Conservation (phyloP, 805 yeast species). For the Hanseniaspora nectarophila region DNA sequence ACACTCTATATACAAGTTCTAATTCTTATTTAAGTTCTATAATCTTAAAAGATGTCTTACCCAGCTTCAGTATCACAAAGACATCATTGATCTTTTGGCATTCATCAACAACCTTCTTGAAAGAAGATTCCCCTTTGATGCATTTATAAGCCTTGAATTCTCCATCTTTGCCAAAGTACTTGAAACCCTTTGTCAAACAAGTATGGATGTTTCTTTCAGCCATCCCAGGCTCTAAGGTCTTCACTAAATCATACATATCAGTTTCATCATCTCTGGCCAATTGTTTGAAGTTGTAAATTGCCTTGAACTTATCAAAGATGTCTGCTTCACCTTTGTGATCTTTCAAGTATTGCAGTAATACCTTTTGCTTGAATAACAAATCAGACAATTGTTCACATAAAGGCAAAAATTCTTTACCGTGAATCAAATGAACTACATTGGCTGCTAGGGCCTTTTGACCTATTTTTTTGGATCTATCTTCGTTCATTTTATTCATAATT, state of each 20-base stretch:
- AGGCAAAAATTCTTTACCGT: constrained; percentile 64
- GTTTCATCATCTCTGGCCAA: constrained; percentile 14
- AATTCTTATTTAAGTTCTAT: constrained; percentile 1
- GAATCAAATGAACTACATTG: constrained; percentile 78
- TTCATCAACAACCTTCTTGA: neutral
- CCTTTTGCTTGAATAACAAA: constrained; percentile 38
- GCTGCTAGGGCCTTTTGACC: constrained; percentile 73
- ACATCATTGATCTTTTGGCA: neutral
- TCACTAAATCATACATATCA: neutral
- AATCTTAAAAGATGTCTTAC: neutral
- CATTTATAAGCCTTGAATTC: neutral
- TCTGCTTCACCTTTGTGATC: neutral
- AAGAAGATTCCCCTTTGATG: neutral
- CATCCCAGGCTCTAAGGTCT: neutral
- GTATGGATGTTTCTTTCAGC: neutral
- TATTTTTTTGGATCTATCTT: constrained; percentile 48
- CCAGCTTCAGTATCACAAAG: neutral
- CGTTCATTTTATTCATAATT: constrained; percentile 41
- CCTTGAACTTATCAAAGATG: constrained; percentile 4
- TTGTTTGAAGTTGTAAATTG: constrained; percentile 15
- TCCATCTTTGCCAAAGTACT: neutral
- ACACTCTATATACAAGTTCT: neutral
- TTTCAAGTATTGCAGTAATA: constrained; percentile 15
- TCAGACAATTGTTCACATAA: constrained; percentile 57
- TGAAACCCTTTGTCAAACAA: neutral